Evolutionary conservation across 768 basidiomycete species (phyloP).

Genomic region (Suillus variegatus): DNA sequence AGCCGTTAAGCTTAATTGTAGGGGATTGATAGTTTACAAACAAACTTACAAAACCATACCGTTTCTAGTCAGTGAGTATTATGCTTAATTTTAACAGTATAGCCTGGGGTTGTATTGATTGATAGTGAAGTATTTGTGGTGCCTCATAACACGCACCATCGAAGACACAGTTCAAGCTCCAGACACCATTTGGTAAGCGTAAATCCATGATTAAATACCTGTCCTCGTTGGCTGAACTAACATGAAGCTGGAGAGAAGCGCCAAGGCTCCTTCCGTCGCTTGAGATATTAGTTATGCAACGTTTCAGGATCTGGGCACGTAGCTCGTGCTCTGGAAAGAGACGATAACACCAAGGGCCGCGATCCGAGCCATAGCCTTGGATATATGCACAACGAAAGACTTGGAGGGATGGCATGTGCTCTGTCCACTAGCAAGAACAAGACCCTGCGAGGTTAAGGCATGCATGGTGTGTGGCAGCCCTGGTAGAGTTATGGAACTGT

Average conservation of each 20-base stretch:
- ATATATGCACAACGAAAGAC: background rate
- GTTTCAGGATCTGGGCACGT: conserved; percentile 36
- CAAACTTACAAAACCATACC: no score
- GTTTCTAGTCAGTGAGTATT: no score
- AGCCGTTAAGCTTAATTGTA: no score
- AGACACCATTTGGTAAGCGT: conserved; percentile 37
- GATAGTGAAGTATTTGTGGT: no score
- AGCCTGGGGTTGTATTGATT: no score
- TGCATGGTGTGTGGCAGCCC: background rate
- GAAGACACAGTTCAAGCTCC: conserved; percentile 48
- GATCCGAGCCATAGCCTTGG: background rate
- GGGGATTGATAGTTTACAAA: no score
- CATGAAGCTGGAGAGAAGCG: conserved; percentile 50
- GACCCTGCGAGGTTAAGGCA: background rate
- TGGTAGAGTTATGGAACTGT: background rate
- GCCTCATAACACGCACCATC: conserved; percentile 38
- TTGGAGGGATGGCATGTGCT: background rate
- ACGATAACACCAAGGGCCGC: conserved; percentile 22
- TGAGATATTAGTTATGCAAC: background rate
- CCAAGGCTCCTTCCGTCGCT: conserved; percentile 27
- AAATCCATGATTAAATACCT: conserved; percentile 45
- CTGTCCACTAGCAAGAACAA: background rate
- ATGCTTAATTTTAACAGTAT: no score
- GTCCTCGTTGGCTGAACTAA: conserved; percentile 46
- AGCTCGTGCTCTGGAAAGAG: conserved; percentile 42